Evolutionary conservation across 1,284 basidiomycete genomes (phyloP), one percentile per base, ranked within the genome.

Genomic region (Sanghuangporus baumii): DNA sequence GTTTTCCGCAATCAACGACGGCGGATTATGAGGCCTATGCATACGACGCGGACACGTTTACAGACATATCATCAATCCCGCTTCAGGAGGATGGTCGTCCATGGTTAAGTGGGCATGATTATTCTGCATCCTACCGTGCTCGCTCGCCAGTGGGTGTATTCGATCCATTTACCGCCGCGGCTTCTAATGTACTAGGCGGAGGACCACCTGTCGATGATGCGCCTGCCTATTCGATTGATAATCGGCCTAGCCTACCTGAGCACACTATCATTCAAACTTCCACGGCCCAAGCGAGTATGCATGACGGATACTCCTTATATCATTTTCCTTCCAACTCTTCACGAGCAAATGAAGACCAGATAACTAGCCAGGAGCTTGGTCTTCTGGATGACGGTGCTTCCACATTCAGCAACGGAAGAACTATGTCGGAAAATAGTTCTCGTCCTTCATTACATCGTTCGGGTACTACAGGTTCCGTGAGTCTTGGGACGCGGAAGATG

Each of bases 101-200:
- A 9, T 47, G 43, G 57, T 20, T n/a, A 48, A 18, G 46, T 12
- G 48, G 46, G 1, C 16, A 36, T 18, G 46, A 59, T 14, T 18
- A 36, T 26, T 47, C 57, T 20, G 31, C 31, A 5, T 11, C 57
- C 12, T 37, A 26, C n/a, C 46, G 26, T 37, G 57, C 36, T 37
- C 57, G 50, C 18, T 43, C 41, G 31, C 31, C 46, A 31, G 20
- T 18, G n/a, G 57, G 46, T 3, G 46, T 16, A 48, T 50, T 36
- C 36, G 83, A 86, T 70, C 76, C 79, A 43, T 71, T 88, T 18
- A 85, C 88, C 70, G 80, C 81, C 9, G 89, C 89, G 1, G 93
- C 93, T 2, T 92, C 89, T 37, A 86, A 90, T 71, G 88, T 94
- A 20, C 79, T 95, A 7, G 92, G 93, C 23, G 76, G 74, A n/a